These are phyloP conservation scores for Fusarium tanahbumbuense DNA, from an alignment of 2,329 filamentous ascomycete species.

Conservation along the genomic window DNA sequence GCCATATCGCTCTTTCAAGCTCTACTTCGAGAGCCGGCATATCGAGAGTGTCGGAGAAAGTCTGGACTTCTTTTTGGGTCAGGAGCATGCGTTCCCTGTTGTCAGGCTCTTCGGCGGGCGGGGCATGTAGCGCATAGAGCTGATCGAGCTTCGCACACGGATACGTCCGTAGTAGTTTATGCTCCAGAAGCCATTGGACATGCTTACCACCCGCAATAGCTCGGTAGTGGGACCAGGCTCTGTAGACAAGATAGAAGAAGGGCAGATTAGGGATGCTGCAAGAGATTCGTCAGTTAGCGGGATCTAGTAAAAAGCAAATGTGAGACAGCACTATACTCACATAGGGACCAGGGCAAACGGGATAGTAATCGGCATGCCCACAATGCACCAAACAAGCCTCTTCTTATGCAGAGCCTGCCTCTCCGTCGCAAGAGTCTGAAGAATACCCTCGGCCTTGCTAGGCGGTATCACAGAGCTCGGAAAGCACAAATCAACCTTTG, in stretches of 20 bases:
- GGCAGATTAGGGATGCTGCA: conserved; percentile 88
- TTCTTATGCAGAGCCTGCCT: conserved; percentile 80
- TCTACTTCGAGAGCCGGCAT: conserved; percentile 78
- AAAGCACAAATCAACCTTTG: conserved; percentile 79
- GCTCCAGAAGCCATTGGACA: conserved; percentile 81
- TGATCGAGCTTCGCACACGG: conserved; percentile 78
- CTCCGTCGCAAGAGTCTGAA: conserved; percentile 80
- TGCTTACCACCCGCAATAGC: conserved; percentile 87
- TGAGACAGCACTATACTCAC: conserved; percentile 64
- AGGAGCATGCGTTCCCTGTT: conserved; percentile 56
- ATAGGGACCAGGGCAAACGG: conserved; percentile 88
- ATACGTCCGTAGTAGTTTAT: conserved; percentile 73
- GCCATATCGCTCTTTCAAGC: conserved; percentile 79
- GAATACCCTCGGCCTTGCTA: conserved; percentile 71
- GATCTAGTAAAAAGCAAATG: background rate
- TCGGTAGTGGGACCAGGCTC: conserved; percentile 92
- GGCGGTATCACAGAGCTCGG: conserved; percentile 76
- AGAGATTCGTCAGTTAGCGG: background rate
- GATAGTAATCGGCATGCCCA: conserved; percentile 83
- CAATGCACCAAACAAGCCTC: conserved; percentile 82
- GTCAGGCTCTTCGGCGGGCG: conserved; percentile 32
- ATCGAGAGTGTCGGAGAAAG: conserved; percentile 70
- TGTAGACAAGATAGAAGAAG: conserved; percentile 94
- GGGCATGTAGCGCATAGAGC: conserved; percentile 70
- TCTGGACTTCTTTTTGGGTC: conserved; percentile 64